Conservation (phyloP, 1,284 basidiomycete genomes). For the Cutaneotrichosporon cyanovorans region DNA sequence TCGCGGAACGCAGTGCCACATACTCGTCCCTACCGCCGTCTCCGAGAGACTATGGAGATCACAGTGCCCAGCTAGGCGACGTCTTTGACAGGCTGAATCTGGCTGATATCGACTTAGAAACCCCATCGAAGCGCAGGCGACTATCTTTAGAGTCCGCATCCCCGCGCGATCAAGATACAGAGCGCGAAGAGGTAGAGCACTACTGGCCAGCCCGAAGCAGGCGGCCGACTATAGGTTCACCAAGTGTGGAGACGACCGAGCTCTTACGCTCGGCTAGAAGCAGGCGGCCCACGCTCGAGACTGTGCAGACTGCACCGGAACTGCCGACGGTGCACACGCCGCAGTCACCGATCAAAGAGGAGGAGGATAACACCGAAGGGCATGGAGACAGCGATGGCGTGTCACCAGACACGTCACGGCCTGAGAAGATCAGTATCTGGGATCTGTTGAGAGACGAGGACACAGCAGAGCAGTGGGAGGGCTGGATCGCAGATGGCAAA, state of each 20-base stretch:
- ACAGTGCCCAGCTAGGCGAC: constrained; percentile 3
- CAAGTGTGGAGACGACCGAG: background rate
- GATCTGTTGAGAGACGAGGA: constrained; percentile 40
- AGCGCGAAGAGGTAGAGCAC: constrained; percentile 8
- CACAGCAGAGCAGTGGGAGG: constrained; percentile 41
- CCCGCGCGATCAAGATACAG: background rate
- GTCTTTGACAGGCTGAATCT: constrained; percentile 3
- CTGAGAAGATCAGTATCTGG: constrained; percentile 3
- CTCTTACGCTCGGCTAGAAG: background rate
- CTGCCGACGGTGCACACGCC: background rate
- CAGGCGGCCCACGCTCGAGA: background rate
- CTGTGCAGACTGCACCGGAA: background rate
- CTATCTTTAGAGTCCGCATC: constrained; percentile 2
- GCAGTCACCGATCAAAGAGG: background rate
- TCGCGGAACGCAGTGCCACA: constrained; percentile 16
- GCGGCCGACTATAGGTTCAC: constrained; percentile 6
- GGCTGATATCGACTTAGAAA: background rate
- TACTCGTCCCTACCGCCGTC: constrained; percentile 41
- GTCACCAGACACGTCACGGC: background rate
- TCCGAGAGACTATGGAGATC: constrained; percentile 18
- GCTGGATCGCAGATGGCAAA: constrained; percentile 44
- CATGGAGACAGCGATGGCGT: background rate
- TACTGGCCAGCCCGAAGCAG: constrained; percentile 15
- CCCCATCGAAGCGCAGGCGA: background rate
- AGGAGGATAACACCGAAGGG: background rate